Percentiles rank a stretch among this genome's conserved stretches.
Evolutionary conservation across 768 basidiomycete species (phyloP).

Genomic region (Albatrellus ellisii): DNA sequence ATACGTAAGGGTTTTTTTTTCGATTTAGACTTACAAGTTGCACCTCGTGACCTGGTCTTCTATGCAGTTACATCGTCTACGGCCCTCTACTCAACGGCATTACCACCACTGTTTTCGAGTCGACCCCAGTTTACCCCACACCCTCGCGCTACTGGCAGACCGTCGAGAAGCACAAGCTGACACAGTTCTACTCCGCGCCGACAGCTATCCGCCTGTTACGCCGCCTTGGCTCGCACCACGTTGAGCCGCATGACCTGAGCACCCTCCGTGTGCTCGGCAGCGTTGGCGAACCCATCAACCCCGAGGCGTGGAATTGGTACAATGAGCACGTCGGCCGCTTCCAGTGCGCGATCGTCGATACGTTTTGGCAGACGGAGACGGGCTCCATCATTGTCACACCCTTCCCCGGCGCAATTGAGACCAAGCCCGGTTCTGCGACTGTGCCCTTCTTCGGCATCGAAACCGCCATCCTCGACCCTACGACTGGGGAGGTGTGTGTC

Average conservation of each 20-base stretch:
- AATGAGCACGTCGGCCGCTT: constrained; percentile 84
- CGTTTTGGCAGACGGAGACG: constrained; percentile 97
- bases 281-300: constrained; percentile 98
- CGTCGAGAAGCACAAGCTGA: constrained; percentile 85
- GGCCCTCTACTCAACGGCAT: constrained; percentile 84
- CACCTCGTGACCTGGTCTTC: too few relatives aligned
- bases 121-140: constrained; percentile 92
- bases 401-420: constrained; percentile 90
- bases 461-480: constrained; percentile 76
- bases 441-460: constrained; percentile 97
- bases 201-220: constrained; percentile 91
- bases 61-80: constrained; percentile 84
- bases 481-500: constrained; percentile 45
- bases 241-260: constrained; percentile 69
- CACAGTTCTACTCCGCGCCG: constrained; percentile 92
- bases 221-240: constrained; percentile 76
- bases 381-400: constrained; percentile 93
- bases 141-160: constrained; percentile 96
- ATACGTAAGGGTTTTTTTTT: constrained; percentile 38
- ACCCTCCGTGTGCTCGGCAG: constrained; percentile 78
- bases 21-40: not conserved
- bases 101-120: constrained; percentile 87
- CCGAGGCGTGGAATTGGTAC: constrained; percentile 99
- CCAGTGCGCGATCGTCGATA: constrained; percentile 91
- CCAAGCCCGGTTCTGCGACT: constrained; percentile 93